A percentile compares a stretch with the other conserved stretches of the same genome.
Evolutionary conservation across 1,284 basidiomycete species (phyloP).

Genomic region (Anthracocystis walkeri): DNA sequence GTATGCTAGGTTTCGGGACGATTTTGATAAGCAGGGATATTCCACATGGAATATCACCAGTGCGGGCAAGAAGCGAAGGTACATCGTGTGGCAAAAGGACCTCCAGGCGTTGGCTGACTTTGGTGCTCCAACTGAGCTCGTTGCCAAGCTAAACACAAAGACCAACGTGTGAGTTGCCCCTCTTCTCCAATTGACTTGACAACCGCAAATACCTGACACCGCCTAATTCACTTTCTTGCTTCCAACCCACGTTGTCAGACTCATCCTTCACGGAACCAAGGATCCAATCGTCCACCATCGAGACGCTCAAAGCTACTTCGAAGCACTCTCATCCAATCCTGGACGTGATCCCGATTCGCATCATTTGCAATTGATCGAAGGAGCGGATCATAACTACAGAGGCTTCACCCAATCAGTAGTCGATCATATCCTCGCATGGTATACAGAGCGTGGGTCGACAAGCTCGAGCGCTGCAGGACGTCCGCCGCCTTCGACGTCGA

Average conservation of each 20-base stretch:
- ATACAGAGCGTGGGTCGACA: constrained; percentile 7
- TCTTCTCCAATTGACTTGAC: too few relatives aligned
- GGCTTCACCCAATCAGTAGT: constrained; percentile 23
- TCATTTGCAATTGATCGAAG: constrained; percentile 43
- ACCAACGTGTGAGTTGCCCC: constrained; percentile 27
- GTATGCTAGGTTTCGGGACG: constrained; percentile 20
- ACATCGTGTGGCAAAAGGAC: constrained; percentile 37
- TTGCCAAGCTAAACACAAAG: constrained; percentile 22
- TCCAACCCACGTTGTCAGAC: constrained; percentile 1
- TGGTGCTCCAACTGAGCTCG: constrained; percentile 16
- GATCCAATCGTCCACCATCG: constrained; percentile 39
- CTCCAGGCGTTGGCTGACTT: constrained; percentile 36
- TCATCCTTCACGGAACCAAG: constrained; percentile 48
- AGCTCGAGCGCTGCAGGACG: not conserved
- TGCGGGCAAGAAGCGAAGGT: constrained; percentile 39
- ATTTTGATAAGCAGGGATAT: constrained; percentile 40
- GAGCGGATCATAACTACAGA: constrained; percentile 54
- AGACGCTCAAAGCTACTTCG: constrained; percentile 42
- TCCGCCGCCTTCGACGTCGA: constrained; percentile 15
- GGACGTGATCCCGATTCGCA: constrained; percentile 25
- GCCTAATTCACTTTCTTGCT: not conserved
- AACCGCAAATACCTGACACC: not conserved
- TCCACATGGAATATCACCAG: constrained; percentile 53
- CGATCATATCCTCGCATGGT: constrained; percentile 27
- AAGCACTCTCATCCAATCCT: constrained; percentile 20